phyloP scores from a whole-genome alignment of 1,139 yeast species.

The Nadsonia commutata region DNA sequence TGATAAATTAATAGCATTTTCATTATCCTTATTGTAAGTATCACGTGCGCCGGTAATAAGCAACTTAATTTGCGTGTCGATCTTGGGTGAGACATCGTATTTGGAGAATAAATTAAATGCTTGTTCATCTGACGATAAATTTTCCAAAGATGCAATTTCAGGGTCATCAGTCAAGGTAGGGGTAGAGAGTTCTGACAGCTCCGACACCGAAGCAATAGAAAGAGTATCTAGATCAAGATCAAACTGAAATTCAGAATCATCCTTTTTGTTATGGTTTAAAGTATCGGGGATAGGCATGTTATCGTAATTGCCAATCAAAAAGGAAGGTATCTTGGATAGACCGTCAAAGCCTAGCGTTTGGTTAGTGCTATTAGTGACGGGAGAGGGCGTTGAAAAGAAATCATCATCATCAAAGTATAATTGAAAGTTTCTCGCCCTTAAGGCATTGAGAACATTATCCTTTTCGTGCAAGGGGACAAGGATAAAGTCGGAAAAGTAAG shows the following conservation, averaged over 20 bases:
- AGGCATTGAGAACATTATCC: conserved; percentile 31
- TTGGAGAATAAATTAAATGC: conserved; percentile 32
- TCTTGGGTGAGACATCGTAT: conserved; percentile 31
- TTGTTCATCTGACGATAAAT: conserved; percentile 7
- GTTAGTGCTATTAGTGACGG: not conserved
- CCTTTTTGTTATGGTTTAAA: not conserved
- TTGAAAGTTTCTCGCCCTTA: conserved; percentile 31
- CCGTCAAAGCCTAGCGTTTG: not conserved
- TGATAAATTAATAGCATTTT: conserved; percentile 14
- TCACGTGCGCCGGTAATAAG: conserved; percentile 48
- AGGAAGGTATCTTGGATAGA: conserved; percentile 2
- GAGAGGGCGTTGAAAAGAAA: conserved; percentile 1
- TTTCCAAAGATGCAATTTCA: conserved; percentile 3
- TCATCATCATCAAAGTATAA: conserved; percentile 17
- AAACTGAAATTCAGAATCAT: not conserved
- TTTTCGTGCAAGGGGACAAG: conserved; percentile 37
- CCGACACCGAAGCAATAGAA: not conserved
- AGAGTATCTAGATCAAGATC: not conserved
- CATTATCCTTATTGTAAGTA: conserved; percentile 20
- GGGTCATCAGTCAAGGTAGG: conserved; percentile 1
- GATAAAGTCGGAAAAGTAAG: conserved; percentile 56
- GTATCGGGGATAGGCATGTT: not conserved
- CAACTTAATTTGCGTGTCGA: conserved; percentile 29
- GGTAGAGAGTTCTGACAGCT: conserved; percentile 4
- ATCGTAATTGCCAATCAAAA: too few relatives aligned